phyloP scores from a whole-genome alignment of 768 basidiomycete genomes.

The Daedalea quercina region DNA sequence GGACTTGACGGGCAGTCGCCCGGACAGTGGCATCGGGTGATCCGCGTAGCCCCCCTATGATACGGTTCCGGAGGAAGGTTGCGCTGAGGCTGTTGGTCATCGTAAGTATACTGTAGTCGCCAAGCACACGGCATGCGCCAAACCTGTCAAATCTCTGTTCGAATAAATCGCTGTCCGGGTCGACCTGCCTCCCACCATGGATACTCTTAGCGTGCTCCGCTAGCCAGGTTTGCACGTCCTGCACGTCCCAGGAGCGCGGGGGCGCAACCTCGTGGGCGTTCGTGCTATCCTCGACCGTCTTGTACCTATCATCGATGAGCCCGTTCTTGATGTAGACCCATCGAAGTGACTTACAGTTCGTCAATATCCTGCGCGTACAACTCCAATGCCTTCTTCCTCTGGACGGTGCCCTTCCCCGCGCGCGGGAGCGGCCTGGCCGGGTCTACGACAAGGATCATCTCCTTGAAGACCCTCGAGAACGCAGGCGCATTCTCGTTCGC shows the following conservation, averaged over 20 bases:
- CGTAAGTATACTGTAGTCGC: too few species aligned
- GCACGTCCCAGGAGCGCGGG: conserved; percentile 7
- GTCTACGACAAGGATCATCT: conserved; percentile 42
- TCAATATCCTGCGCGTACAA: conserved; percentile 42
- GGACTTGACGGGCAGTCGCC: conserved; percentile 2
- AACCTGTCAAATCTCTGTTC: conserved; percentile 35
- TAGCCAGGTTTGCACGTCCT: conserved; percentile 9
- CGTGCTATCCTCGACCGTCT: conserved; percentile 9
- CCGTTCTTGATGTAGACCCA: too few species aligned
- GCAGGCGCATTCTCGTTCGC: conserved; percentile 19
- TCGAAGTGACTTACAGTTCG: conserved; percentile 28
- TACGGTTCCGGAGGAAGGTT: conserved; percentile 27
- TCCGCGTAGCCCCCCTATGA: conserved; percentile 21
- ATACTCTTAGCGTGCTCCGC: conserved; percentile 7
- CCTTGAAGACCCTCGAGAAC: conserved; percentile 35
- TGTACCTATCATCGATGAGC: too few species aligned
- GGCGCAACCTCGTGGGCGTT: conserved; percentile 6
- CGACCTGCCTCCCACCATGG: conserved; percentile 10
- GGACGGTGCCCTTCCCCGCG: conserved; percentile 40
- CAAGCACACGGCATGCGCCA: background rate
- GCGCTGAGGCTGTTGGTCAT: conserved; percentile 19
- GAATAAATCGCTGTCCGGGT: conserved; percentile 32
- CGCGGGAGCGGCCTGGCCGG: conserved; percentile 37
- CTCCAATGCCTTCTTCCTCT: conserved; percentile 31
- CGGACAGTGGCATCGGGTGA: conserved; percentile 2